phyloP scores from a whole-genome alignment of 371 early-diverging fungal genomes.

The Mucor racemosus region DNA sequence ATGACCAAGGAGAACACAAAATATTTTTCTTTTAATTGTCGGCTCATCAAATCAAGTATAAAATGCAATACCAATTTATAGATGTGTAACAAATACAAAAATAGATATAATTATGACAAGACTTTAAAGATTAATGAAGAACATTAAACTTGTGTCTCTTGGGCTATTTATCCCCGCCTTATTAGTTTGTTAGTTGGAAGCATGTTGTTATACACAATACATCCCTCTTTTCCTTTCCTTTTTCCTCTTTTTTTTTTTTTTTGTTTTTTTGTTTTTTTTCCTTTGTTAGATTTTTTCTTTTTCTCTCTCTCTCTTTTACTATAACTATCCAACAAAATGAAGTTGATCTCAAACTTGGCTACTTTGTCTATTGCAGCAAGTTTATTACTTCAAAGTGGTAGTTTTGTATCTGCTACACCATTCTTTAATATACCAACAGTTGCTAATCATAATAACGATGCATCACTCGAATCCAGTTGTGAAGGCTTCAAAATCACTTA shows the following conservation, averaged over 20 bases:
- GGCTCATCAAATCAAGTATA: slow-evolving; percentile 13
- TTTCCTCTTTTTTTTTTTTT: neutral
- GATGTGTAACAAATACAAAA: slow-evolving; percentile 30
- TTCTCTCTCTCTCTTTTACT: too few species aligned
- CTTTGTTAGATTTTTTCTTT: too few species aligned
- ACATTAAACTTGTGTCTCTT: slow-evolving; percentile 1
- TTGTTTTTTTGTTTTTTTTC: too few species aligned
- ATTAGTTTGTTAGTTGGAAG: slow-evolving; percentile 9
- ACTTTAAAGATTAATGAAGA: slow-evolving; percentile 13
- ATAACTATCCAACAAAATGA: slow-evolving; percentile 32
- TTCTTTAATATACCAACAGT: slow-evolving; percentile 32
- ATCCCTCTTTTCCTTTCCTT: slow-evolving; percentile 1
- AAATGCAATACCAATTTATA: slow-evolving; percentile 25
- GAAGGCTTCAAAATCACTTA: slow-evolving; percentile 37
- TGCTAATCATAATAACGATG: slow-evolving; percentile 32
- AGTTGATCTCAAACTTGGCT: slow-evolving; percentile 35
- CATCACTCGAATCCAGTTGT: slow-evolving; percentile 20
- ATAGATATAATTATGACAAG: slow-evolving; percentile 28
- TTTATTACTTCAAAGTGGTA: slow-evolving; percentile 41
- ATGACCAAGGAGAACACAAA: neutral
- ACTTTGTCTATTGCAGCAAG: slow-evolving; percentile 40
- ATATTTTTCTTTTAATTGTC: slow-evolving; percentile 4
- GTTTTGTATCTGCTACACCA: slow-evolving; percentile 48
- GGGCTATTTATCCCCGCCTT: slow-evolving; percentile 17
- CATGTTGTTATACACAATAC: neutral